phyloP scores from a whole-genome alignment of 768 basidiomycete species.

The Suillus fuscotomentosus region DNA sequence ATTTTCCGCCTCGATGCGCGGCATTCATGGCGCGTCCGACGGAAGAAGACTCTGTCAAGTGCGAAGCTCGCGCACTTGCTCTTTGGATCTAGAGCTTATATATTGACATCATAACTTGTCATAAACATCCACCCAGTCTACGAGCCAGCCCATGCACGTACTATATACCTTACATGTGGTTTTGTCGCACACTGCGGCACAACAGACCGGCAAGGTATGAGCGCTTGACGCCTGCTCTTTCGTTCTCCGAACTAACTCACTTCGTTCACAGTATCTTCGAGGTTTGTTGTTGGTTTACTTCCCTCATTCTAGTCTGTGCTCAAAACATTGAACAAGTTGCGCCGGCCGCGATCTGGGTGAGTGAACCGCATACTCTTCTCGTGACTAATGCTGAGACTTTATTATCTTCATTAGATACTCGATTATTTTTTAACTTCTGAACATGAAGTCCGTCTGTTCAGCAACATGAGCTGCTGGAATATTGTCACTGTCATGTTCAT shows the following conservation, averaged over 20 bases:
- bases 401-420: neutral
- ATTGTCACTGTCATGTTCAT: conserved; percentile 8
- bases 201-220: conserved; percentile 10
- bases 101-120: neutral
- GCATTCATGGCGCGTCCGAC: no score
- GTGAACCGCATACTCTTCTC: neutral
- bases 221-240: neutral
- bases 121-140: neutral
- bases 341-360: conserved; percentile 10
- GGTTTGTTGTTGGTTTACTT: neutral
- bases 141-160: neutral
- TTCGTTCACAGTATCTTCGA: conserved; percentile 8
- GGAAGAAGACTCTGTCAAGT: neutral
- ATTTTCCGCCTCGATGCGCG: no score
- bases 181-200: conserved; percentile 1
- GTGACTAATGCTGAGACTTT: neutral
- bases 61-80: neutral
- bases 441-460: conserved; percentile 10
- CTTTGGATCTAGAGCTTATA: neutral
- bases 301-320: no score
- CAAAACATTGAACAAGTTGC: conserved; percentile 4
- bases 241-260: neutral
- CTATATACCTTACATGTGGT: neutral
- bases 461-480: neutral
- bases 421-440: conserved; percentile 12